Conservation (phyloP, 2,329 filamentous ascomycete species). For the Tolypocladium paradoxum region DNA sequence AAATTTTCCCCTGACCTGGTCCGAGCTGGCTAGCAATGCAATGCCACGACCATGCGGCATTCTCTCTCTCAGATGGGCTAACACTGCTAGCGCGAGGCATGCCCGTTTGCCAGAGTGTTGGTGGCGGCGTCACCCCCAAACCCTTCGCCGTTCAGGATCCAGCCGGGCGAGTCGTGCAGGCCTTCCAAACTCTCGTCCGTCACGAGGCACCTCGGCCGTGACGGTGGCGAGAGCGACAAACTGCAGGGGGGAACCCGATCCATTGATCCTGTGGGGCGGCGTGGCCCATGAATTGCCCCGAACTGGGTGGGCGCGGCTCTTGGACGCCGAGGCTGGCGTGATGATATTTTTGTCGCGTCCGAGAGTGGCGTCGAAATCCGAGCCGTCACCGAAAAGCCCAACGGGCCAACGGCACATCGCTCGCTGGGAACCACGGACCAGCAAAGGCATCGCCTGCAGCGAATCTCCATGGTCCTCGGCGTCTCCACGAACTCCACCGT, state of each 20-base stretch:
- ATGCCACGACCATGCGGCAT: background rate
- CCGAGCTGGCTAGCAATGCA: background rate
- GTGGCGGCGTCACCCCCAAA: background rate
- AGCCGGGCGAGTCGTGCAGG: background rate
- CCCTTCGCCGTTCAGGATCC: background rate
- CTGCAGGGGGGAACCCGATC: background rate
- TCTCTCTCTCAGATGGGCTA: background rate
- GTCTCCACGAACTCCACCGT: background rate
- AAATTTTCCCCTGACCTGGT: conserved; percentile 8
- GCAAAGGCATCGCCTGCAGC: too few species aligned
- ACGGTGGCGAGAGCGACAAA: background rate
- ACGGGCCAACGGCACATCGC: too few species aligned
- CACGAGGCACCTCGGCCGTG: background rate
- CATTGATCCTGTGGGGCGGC: background rate
- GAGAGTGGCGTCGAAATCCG: background rate
- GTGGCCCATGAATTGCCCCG: background rate
- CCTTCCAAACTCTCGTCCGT: background rate
- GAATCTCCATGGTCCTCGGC: background rate
- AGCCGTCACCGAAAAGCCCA: background rate
- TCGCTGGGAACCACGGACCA: too few species aligned
- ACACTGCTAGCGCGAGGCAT: conserved; percentile 4
- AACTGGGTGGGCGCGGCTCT: background rate
- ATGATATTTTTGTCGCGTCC: background rate
- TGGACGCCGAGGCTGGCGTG: background rate
- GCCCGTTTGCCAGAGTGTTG: background rate